phyloP scores from a whole-genome alignment of 2,329 filamentous ascomycete species.

The Penicillium vulpinum region DNA sequence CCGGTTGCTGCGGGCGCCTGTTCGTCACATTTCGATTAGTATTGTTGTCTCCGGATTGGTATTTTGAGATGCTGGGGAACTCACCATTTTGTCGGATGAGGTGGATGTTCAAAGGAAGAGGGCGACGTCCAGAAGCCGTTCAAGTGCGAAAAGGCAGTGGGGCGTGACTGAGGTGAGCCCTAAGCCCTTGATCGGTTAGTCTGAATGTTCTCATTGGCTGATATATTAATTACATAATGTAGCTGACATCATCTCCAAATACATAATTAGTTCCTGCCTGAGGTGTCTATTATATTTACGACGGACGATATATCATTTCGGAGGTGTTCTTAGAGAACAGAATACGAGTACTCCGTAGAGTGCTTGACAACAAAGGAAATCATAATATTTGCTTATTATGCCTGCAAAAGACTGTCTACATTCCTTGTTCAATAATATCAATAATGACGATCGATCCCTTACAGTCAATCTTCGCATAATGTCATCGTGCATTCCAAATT shows the following conservation, averaged over 20 bases:
- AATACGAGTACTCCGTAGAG: too few relatives aligned
- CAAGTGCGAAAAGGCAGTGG: constrained; percentile 31
- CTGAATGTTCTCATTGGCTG: constrained; percentile 13
- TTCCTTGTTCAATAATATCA: not conserved
- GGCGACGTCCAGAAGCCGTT: constrained; percentile 13
- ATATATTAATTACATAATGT: not conserved
- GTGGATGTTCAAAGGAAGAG: constrained; percentile 28
- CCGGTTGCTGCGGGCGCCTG: constrained; percentile 51
- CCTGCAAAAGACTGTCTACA: not conserved
- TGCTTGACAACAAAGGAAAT: too few relatives aligned
- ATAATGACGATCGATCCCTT: not conserved
- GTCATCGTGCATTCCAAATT: not conserved
- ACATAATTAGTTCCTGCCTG: not conserved
- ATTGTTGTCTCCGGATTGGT: not conserved
- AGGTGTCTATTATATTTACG: not conserved
- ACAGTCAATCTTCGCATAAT: not conserved
- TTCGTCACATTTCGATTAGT: constrained; percentile 20
- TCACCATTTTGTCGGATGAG: constrained; percentile 30
- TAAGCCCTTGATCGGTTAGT: constrained; percentile 30
- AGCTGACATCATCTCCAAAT: not conserved
- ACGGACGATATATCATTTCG: not conserved
- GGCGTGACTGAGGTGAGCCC: constrained; percentile 28
- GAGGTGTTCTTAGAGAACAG: not conserved
- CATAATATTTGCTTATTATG: too few relatives aligned
- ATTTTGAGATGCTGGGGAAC: constrained; percentile 12